Base-by-base conservation (phyloP, 768 basidiomycete genomes). In the Hysterangium stoloniferum region DNA sequence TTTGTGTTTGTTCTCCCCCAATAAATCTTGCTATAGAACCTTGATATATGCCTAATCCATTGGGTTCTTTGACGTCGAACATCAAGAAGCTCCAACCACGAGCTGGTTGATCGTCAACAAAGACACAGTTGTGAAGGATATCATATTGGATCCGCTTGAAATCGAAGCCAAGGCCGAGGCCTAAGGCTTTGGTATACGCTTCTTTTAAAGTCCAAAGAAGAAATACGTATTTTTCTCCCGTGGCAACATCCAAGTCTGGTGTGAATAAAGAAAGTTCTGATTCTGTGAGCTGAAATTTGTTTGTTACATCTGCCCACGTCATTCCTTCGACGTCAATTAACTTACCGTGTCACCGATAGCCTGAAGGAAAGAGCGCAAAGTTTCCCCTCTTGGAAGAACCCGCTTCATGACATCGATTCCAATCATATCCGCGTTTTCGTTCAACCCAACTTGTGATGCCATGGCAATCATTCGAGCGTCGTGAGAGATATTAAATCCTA, bases 131-230 rank as follows among this genome's bases (percentile, higher is more conserved):
- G 25, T 69, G 59, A 19, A 61, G 61, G 7, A 80, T 70, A 59
- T 86, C 73, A 63, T 80, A 89, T 61, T 88, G 80, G 53, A 92
- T 76, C 19, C 87, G 77, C 20, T 70, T 71, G 65, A 91, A 86
- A 57, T 91, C 84, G 60, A 90, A 90, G 1, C 87, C 83, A 12
- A 93, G 75, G 0, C 90, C 90, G 29, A 84, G 61, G 0, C 91
- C 91, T 29, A 92, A 72, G 2, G 88, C 86, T 66, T 93, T 94
- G 5, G 86, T 89, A 63, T 91, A 92, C 3, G 91, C 89, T 63
- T 94, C 90, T 66, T 94, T 94, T 62, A 88, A 66, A 6, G 91
- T 91, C 90, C 90, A 93, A 56, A 89, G 77, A 73, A 82, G 82
- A 60, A 84, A 88, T 63, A 92, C 22, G 27, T 43, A 42, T 33